Evolutionary conservation across 2,329 filamentous ascomycete genomes (phyloP).

Genomic region (Cercospora zeina): DNA sequence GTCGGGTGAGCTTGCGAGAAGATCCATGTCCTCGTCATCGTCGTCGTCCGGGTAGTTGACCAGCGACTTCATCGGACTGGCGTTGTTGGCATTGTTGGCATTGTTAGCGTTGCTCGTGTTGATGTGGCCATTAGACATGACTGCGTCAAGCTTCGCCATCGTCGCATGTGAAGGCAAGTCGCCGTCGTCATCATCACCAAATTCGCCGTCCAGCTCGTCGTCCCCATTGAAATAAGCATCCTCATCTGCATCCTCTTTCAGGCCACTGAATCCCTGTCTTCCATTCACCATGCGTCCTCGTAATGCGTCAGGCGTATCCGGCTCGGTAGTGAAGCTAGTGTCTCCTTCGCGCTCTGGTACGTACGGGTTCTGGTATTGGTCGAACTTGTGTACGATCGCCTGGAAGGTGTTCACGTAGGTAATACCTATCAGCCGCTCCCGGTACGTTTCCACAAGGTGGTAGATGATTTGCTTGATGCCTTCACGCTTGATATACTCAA

Average conservation of each 20-base stretch:
- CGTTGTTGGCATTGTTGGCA: constrained; percentile 1
- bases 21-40: constrained; percentile 62
- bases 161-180: constrained; percentile 35
- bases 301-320: constrained; percentile 52
- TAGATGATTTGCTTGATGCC: constrained; percentile 77
- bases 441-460: constrained; percentile 80
- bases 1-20: constrained; percentile 51
- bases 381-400: constrained; percentile 72
- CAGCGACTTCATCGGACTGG: constrained; percentile 66
- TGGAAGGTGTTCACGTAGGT: constrained; percentile 85
- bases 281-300: constrained; percentile 50
- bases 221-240: constrained; percentile 93
- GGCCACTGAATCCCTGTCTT: constrained; percentile 61
- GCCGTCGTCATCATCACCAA: constrained; percentile 37
- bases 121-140: constrained; percentile 59
- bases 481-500: constrained; percentile 81
- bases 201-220: constrained; percentile 77
- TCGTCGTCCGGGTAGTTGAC: constrained; percentile 95
- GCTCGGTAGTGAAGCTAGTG: constrained; percentile 66
- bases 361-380: constrained; percentile 64
- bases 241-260: constrained; percentile 82
- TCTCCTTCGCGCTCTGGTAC: constrained; percentile 59
- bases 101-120: neutral
- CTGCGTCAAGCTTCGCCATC: constrained; percentile 17
- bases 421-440: constrained; percentile 72